A percentile compares a stretch with the other conserved stretches of the same genome.
Evolutionary conservation across 2,329 filamentous ascomycete species (phyloP).

Genomic region (Cyanodermella asteris): DNA sequence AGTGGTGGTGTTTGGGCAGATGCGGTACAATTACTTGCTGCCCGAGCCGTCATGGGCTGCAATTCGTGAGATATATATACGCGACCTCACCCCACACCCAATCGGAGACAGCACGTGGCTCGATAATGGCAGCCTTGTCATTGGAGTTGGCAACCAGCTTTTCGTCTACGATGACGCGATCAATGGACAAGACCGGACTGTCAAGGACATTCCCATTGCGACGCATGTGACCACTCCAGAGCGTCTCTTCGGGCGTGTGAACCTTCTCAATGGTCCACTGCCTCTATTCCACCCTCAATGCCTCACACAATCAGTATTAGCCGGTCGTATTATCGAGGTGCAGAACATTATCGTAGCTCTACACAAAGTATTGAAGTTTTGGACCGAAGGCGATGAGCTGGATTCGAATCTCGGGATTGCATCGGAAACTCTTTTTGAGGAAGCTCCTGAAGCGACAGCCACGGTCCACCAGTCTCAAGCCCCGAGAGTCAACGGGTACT

Average conservation of each 20-base stretch:
- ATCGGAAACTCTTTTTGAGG: too few relatives aligned
- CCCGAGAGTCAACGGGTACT: too few relatives aligned
- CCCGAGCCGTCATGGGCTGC: conserved; percentile 75
- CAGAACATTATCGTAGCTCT: conserved; percentile 51
- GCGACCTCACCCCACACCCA: conserved; percentile 64
- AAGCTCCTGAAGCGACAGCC: conserved; percentile 30
- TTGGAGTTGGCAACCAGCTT: conserved; percentile 78
- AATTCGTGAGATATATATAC: conserved; percentile 61
- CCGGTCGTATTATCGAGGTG: conserved; percentile 52
- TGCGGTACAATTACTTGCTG: conserved; percentile 80
- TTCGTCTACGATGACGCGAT: conserved; percentile 67
- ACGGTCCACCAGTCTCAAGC: too few relatives aligned
- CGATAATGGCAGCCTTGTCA: conserved; percentile 59
- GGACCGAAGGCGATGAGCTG: conserved; percentile 56
- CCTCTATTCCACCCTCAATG: conserved; percentile 87
- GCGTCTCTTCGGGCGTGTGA: conserved; percentile 64
- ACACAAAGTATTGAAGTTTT: conserved; percentile 59
- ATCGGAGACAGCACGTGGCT: conserved; percentile 91
- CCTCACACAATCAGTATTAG: conserved; percentile 63
- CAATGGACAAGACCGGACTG: conserved; percentile 36
- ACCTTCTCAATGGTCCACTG: conserved; percentile 64
- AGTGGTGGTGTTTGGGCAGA: conserved; percentile 61
- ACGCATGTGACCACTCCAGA: conserved; percentile 27
- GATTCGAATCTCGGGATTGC: conserved; percentile 58
- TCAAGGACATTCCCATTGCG: conserved; percentile 31